A percentile compares a stretch with the other conserved stretches of the same genome.
phyloP scores from a whole-genome alignment of 2,329 filamentous ascomycete species.

The Penicillium sp. region DNA sequence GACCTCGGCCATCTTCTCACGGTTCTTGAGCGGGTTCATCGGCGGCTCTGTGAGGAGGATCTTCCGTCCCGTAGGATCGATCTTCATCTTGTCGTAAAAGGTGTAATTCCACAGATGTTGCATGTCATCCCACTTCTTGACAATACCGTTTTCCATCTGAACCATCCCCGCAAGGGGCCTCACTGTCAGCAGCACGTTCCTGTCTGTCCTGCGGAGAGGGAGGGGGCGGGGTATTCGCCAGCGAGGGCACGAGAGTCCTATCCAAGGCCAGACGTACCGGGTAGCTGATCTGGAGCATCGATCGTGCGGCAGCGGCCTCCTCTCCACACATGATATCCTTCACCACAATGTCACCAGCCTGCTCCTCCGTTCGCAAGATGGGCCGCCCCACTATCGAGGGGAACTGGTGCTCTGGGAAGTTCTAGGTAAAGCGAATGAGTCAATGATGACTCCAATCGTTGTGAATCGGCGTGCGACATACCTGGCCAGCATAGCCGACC shows the following conservation, averaged over 20 bases:
- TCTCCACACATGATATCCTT: slow-evolving; percentile 99
- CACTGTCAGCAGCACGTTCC: slow-evolving; percentile 24
- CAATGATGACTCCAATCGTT: slow-evolving; percentile 5
- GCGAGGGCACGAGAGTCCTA: slow-evolving; percentile 15
- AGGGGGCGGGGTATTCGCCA: slow-evolving; percentile 17
- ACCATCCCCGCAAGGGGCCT: slow-evolving; percentile 10
- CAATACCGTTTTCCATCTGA: slow-evolving; percentile 98
- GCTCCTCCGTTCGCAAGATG: slow-evolving; percentile 94
- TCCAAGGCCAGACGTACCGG: slow-evolving; percentile 58
- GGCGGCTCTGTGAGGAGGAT: slow-evolving; percentile 96
- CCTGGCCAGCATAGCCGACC: slow-evolving; percentile 94
- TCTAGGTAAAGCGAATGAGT: slow-evolving; percentile 54
- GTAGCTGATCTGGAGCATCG: slow-evolving; percentile 98
- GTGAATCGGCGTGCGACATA: slow-evolving; percentile 39
- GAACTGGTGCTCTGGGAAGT: slow-evolving; percentile 98
- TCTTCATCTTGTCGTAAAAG: slow-evolving; percentile 93
- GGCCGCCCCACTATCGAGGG: slow-evolving; percentile 97
- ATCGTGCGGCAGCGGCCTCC: slow-evolving; percentile 91
- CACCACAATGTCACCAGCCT: slow-evolving; percentile 70
- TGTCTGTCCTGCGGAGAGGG: slow-evolving; percentile 14
- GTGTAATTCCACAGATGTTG: slow-evolving; percentile 99
- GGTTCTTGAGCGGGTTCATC: slow-evolving; percentile 96
- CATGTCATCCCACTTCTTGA: slow-evolving; percentile 99
- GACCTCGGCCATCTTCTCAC: slow-evolving; percentile 97
- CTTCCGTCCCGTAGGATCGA: slow-evolving; percentile 89